phyloP scores from a whole-genome alignment of 192 early-diverging fungal genomes.

The Coemansia nantahalensis region DNA sequence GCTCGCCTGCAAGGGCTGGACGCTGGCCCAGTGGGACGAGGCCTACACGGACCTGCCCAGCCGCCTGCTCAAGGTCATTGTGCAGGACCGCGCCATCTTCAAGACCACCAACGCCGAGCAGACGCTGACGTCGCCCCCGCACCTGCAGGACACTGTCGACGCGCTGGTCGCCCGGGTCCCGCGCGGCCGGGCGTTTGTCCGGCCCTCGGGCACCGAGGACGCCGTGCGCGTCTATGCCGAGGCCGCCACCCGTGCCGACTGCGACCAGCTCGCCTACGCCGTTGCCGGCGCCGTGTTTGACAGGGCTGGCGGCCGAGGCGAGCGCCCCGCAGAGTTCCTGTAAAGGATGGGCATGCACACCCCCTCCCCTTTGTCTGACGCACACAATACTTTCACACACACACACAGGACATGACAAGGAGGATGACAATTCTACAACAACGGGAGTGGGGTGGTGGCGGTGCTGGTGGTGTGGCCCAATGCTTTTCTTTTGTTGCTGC shows the following conservation, averaged over 20 bases:
- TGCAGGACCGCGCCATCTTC: constrained; percentile 81
- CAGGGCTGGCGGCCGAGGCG: constrained; percentile 86
- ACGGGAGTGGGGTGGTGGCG: no score
- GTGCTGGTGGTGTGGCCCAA: no score
- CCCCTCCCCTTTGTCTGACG: no score
- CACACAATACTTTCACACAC: no score
- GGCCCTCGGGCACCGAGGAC: constrained; percentile 98
- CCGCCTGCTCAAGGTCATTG: constrained; percentile 95
- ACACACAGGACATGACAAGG: no score
- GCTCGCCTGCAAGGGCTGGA: constrained; percentile 77
- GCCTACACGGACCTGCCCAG: constrained; percentile 95
- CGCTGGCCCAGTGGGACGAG: constrained; percentile 84
- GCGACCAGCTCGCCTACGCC: constrained; percentile 81
- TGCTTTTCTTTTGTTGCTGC: no score
- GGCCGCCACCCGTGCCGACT: constrained; percentile 87
- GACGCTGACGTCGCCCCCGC: constrained; percentile 81
- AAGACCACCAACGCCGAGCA: constrained; percentile 97
- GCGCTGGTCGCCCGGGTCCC: constrained; percentile 77
- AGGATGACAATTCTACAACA: no score
- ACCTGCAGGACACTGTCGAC: constrained; percentile 85
- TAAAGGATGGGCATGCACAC: constrained; percentile 3
- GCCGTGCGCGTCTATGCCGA: constrained; percentile 99
- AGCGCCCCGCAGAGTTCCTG: constrained; percentile 62
- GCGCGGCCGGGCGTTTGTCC: constrained; percentile 91
- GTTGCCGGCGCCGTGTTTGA: constrained; percentile 94